Evolutionary conservation across 2,329 filamentous ascomycete species (phyloP), one percentile per base, ranked within the genome.

Genomic region (Botrytis pseudocinerea): DNA sequence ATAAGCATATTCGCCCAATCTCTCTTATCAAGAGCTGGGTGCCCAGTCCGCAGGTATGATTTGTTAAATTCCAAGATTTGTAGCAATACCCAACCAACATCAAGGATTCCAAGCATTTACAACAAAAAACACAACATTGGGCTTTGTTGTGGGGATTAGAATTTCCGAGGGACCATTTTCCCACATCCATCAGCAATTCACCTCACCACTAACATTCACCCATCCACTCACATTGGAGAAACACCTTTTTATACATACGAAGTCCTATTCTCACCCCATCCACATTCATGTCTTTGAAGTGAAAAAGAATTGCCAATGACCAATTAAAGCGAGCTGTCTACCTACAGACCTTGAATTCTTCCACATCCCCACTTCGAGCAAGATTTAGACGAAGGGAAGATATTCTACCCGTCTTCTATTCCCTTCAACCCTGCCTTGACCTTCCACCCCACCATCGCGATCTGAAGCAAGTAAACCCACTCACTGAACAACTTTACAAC

Each of bases 401-500:
- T 18, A 54, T 62, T 62, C 57, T 32, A 38, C 25, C 57, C 20
- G 25, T 22, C 69, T 63, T 63, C 51, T 18, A 54, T 54, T 54
- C 32, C 59, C 20, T 68, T 54, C 32, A 63, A 63, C 69, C 57
- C 69, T 70, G 69, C 69, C 69, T 63, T 63, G 48, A 46, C 48
- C 44, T 32, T 51, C 22, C 57, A 66, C 69, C 69, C 69, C 69
- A 70, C 69, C 69, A 70, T 64, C 69, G 14, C 59, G 14, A 64
- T 70, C 69, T 32, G 57, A 68, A 68, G 35, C 65, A 68, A 68
- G 48, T 68, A n/a, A 42, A 68, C 25, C 28, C 22, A 69, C 48
- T 40, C 66, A 25, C 48, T 32, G 48, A 63, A 70, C 69, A 70
- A 40, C 59, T 70, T 54, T 48, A 28, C 69, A 35, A 38, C 64